Base-by-base conservation (phyloP, 352 stramenopile genomes). In the Globisporangium splendens region DNA sequence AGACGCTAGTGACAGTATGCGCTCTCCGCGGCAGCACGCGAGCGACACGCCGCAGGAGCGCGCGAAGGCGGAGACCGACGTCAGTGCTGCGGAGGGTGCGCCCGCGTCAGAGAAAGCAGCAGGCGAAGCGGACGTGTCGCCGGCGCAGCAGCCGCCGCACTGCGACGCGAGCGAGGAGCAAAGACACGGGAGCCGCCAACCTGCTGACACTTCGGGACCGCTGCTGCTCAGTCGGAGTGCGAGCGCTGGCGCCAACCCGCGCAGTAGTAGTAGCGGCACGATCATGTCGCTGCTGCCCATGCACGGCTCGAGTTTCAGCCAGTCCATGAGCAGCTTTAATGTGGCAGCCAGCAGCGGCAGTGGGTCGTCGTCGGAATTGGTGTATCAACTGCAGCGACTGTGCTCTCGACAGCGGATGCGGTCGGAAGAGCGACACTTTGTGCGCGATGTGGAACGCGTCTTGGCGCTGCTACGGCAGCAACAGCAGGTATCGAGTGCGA, bases 391-490 rank as follows among this genome's bases (percentile, higher is more conserved):
- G 8, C 79, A 89, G 56, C 63, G 69, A 24, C 63, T 93, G 8
- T 88, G 71, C 28, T 82, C 73, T 53, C 73, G 83, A 18, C 79
- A 90, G 63, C 79, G 79, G n/a, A 66, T 77, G 48, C 77, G 79
- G 4, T 69, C 71, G 0, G 83, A 93, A 31, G 83, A 91, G 59
- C 73, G 81, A 7, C 59, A 69, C 1, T 91, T 91, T 55, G 72
- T 82, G 20, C 72, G 81, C 33, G 83, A 91, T 35, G 71, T 91
- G 21, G 83, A 91, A 57, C 80, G 73, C 35, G 74, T 89, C 33
- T 49, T 90, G 51, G 43, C 59, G 38, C 62, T 85, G 17, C 31
- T 81, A 14, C 66, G 58, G 46, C 59, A 62, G 59, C 73, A 77
- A 12, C 39, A 43, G 14, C 38, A n/a, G 46, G 54, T 11, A 46